phyloP scores from a whole-genome alignment of 2,329 filamentous ascomycete genomes.

The Leptographium radiaticola region DNA sequence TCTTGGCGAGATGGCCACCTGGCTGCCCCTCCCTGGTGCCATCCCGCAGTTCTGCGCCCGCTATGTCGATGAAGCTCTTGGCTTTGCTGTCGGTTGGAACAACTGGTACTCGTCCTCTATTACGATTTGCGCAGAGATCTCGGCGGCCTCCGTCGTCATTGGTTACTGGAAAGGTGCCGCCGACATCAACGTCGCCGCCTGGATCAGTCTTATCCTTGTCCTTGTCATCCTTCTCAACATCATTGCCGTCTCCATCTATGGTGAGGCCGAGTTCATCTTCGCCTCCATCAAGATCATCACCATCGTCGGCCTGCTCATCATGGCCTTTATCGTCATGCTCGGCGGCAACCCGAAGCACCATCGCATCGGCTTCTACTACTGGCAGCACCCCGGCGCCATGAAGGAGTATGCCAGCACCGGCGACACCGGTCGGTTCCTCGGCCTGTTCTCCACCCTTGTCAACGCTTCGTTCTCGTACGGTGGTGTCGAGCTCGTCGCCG shows the following conservation, averaged over 20 bases:
- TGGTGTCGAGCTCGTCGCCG: constrained; percentile 43
- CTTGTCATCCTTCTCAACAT: constrained; percentile 33
- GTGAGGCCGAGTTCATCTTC: constrained; percentile 29
- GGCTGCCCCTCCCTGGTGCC: constrained; percentile 44
- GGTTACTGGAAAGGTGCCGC: constrained; percentile 26
- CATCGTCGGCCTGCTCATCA: constrained; percentile 43
- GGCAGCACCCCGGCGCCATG: constrained; percentile 23
- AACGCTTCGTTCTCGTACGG: constrained; percentile 25
- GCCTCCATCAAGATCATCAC: constrained; percentile 41
- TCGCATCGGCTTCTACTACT: constrained; percentile 40
- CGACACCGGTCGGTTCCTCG: constrained; percentile 22
- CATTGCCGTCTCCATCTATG: constrained; percentile 38
- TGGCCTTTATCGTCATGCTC: constrained; percentile 43
- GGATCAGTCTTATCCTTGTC: constrained; percentile 38
- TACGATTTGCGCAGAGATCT: constrained; percentile 30
- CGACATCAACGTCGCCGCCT: constrained; percentile 18
- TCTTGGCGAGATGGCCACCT: constrained; percentile 48
- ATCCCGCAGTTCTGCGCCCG: constrained; percentile 35
- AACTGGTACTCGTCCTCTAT: constrained; percentile 39
- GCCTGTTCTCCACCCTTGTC: constrained; percentile 11
- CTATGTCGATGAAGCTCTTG: constrained; percentile 33
- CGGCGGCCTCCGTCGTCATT: constrained; percentile 30
- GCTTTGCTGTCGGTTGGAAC: constrained; percentile 37
- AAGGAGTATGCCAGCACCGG: constrained; percentile 24
- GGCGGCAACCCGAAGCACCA: constrained; percentile 39